phyloP scores from a whole-genome alignment of 1,139 yeast genomes.

The Protomyces lactucae-debilis region DNA sequence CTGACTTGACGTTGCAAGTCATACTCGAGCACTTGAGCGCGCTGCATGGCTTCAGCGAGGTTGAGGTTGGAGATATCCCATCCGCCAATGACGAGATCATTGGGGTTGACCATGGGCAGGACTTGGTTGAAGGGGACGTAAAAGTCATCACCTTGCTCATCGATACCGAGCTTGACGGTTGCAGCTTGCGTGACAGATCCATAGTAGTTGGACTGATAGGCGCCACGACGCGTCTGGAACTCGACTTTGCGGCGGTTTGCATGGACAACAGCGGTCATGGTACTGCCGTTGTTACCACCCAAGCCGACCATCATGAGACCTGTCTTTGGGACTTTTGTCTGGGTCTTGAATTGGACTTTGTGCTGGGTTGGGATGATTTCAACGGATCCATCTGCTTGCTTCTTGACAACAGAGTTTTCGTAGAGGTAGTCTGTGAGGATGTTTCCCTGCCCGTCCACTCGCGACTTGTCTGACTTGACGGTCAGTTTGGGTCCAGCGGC shows the following conservation, averaged over 20 bases:
- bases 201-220: conserved; percentile 75
- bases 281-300: conserved; percentile 96
- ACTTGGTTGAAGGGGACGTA: conserved; percentile 89
- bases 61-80: conserved; percentile 84
- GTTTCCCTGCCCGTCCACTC: conserved; percentile 50
- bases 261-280: conserved; percentile 75
- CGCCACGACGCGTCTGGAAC: conserved; percentile 80
- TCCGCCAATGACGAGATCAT: conserved; percentile 84
- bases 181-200: conserved; percentile 97
- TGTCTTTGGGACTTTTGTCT: conserved; percentile 73
- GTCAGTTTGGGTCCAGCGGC: conserved; percentile 54
- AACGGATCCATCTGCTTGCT: conserved; percentile 49
- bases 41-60: conserved; percentile 71
- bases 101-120: conserved; percentile 84
- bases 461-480: conserved; percentile 23
- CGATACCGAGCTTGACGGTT: conserved; percentile 84
- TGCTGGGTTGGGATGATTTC: conserved; percentile 66
- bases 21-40: conserved; percentile 82
- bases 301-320: conserved; percentile 83
- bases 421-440: conserved; percentile 59
- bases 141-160: conserved; percentile 73
- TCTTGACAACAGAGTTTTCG: conserved; percentile 58
- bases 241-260: conserved; percentile 77
- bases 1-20: conserved; percentile 74
- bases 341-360: conserved; percentile 82